phyloP scores from a whole-genome alignment of 805 yeast species.

The Cyberlindnera lachancei region DNA sequence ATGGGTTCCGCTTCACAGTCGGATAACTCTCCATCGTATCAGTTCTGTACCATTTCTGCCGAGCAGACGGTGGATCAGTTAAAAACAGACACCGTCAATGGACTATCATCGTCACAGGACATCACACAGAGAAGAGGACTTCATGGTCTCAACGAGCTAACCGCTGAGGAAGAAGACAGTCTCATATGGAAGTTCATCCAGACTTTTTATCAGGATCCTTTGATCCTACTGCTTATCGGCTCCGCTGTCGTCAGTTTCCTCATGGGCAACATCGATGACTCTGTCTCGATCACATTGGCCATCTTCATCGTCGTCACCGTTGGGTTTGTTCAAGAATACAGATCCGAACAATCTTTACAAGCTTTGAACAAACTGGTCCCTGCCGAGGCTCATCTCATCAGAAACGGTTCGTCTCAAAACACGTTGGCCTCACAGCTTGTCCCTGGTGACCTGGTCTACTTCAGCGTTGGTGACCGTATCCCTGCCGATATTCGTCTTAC shows the following conservation, averaged over 20 bases:
- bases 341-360: conserved; percentile 90
- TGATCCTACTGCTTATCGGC: conserved; percentile 80
- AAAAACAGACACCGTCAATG: conserved; percentile 50
- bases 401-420: conserved; percentile 73
- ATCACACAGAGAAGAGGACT: conserved; percentile 60
- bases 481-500: conserved; percentile 91
- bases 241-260: conserved; percentile 81
- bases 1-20: conserved; percentile 21
- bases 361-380: conserved; percentile 93
- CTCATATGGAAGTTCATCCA: conserved; percentile 64
- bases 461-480: conserved; percentile 87
- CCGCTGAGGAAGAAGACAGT: conserved; percentile 67
- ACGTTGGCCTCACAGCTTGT: conserved; percentile 83
- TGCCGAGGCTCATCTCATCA: conserved; percentile 87
- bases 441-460: conserved; percentile 92
- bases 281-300: conserved; percentile 88
- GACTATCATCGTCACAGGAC: conserved; percentile 65
- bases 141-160: conserved; percentile 78
- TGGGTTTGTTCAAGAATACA: conserved; percentile 94
- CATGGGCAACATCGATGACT: conserved; percentile 97
- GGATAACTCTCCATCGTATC: conserved; percentile 50
- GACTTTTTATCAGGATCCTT: conserved; percentile 84
- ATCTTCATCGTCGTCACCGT: conserved; percentile 90
- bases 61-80: conserved; percentile 61
- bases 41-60: conserved; percentile 51